Percentiles rank a stretch among this genome's conserved stretches.
phyloP scores from a whole-genome alignment of 1,139 yeast species.

The Debaryomycetaceae sp. region DNA sequence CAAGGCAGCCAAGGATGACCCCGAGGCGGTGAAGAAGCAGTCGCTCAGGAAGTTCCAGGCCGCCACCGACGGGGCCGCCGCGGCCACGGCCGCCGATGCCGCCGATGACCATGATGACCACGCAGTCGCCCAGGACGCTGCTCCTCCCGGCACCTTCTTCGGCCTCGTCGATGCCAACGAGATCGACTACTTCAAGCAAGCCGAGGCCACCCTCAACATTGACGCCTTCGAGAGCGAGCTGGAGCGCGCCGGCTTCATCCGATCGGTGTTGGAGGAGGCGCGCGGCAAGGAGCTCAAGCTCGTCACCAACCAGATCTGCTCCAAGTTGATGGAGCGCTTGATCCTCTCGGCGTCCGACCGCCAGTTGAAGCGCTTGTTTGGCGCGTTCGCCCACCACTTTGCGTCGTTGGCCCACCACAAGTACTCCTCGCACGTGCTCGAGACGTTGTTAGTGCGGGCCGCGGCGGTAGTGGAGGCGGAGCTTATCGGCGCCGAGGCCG shows the following conservation, averaged over 20 bases:
- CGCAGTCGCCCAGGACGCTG: conserved; percentile 7
- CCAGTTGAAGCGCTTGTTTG: conserved; percentile 64
- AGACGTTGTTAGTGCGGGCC: conserved; percentile 71
- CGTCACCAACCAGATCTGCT: conserved; percentile 91
- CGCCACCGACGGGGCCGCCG: conserved; percentile 7
- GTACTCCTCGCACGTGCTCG: conserved; percentile 91
- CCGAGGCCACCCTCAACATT: conserved; percentile 79
- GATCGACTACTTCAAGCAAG: conserved; percentile 85
- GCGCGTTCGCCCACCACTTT: conserved; percentile 67
- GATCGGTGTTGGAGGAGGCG: conserved; percentile 80
- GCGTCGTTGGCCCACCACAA: conserved; percentile 78
- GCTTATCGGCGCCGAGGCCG: conserved; percentile 33
- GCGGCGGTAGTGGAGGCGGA: conserved; percentile 80
- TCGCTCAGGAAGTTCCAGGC: conserved; percentile 8
- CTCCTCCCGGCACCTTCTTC: conserved; percentile 45
- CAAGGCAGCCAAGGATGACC: conserved; percentile 21
- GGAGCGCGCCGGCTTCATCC: conserved; percentile 68
- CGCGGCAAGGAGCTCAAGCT: conserved; percentile 87
- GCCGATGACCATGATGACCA: conserved; percentile 11
- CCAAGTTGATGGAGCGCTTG: conserved; percentile 85
- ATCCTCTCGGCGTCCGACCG: conserved; percentile 60
- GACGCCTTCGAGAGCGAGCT: conserved; percentile 74
- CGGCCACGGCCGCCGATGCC: conserved; percentile 4
- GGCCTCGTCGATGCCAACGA: conserved; percentile 84
- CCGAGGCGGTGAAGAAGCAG: conserved; percentile 12